Percentiles rank a stretch among this genome's conserved stretches.
Evolutionary conservation across 768 basidiomycete genomes (phyloP).

Genomic region (Tricholoma flavovirens): DNA sequence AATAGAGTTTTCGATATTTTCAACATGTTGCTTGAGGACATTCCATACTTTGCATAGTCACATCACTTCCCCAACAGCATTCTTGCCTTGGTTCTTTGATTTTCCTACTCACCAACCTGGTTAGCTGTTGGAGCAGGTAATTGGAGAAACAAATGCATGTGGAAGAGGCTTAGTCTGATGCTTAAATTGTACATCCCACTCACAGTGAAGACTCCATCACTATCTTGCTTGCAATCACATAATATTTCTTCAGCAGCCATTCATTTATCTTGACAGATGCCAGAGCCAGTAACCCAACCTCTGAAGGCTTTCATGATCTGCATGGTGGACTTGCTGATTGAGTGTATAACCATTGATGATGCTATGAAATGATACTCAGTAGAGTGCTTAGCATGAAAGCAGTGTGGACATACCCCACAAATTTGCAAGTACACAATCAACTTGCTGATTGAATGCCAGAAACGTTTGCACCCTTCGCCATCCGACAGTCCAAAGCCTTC

Average conservation of each 20-base stretch:
- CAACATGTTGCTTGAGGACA: too few species aligned
- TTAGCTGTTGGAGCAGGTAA: too few species aligned
- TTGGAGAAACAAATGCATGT: too few species aligned
- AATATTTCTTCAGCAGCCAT: slow-evolving; percentile 3
- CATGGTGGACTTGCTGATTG: slow-evolving; percentile 16
- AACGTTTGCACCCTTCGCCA: slow-evolving; percentile 26
- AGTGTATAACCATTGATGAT: too few species aligned
- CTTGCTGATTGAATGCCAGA: too few species aligned
- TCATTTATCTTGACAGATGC: background rate
- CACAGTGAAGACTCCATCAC: background rate
- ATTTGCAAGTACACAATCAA: too few species aligned
- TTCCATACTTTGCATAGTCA: background rate
- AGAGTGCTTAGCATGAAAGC: background rate
- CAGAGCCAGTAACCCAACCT: slow-evolving; percentile 1
- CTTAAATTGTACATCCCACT: slow-evolving; percentile 16
- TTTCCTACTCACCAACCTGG: background rate
- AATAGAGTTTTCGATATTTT: background rate
- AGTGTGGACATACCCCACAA: background rate
- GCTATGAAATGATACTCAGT: slow-evolving; percentile 10
- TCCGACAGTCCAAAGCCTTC: slow-evolving; percentile 23
- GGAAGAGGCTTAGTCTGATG: too few species aligned
- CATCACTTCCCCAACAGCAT: background rate
- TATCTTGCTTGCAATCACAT: background rate
- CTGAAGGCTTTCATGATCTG: slow-evolving; percentile 12
- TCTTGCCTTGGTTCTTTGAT: too few species aligned